Conservation (phyloP, 1,139 yeast species). For the Saccharomycopsis hybrid region DNA sequence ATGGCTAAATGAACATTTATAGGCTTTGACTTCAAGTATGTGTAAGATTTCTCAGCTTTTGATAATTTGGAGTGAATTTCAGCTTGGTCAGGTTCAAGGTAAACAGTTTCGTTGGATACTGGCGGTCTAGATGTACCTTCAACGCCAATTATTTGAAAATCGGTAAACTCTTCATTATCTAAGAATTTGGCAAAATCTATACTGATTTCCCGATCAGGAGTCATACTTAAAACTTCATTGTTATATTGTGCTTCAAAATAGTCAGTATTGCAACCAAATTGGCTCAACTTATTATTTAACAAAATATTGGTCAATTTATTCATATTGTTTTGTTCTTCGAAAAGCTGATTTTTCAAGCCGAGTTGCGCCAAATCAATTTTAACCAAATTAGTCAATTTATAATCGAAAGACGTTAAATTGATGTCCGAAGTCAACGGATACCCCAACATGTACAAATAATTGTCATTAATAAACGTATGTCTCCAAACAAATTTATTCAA, state of each 20-base stretch:
- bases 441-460: constrained; percentile 38
- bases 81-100: too few relatives aligned
- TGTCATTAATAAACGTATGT: constrained; percentile 34
- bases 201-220: too few relatives aligned
- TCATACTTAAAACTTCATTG: neutral
- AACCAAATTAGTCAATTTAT: constrained; percentile 26
- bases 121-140: constrained; percentile 29
- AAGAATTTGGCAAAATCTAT: constrained; percentile 30
- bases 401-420: constrained; percentile 26
- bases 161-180: constrained; percentile 36
- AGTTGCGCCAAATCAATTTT: constrained; percentile 26
- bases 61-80: neutral
- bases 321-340: neutral
- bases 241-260: neutral
- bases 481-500: constrained; percentile 38
- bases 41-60: too few relatives aligned
- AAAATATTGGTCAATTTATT: constrained; percentile 3
- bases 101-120: constrained; percentile 2
- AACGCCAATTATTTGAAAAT: constrained; percentile 41
- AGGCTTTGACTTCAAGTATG: constrained; percentile 30
- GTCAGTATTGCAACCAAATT: neutral
- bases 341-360: constrained; percentile 24
- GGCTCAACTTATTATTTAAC: neutral
- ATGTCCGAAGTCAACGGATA: constrained; percentile 26
- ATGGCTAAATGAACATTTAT: constrained; percentile 45